Base-by-base conservation (phyloP, 192 early-diverging fungal genomes). In the Coemansia sp. region DNA sequence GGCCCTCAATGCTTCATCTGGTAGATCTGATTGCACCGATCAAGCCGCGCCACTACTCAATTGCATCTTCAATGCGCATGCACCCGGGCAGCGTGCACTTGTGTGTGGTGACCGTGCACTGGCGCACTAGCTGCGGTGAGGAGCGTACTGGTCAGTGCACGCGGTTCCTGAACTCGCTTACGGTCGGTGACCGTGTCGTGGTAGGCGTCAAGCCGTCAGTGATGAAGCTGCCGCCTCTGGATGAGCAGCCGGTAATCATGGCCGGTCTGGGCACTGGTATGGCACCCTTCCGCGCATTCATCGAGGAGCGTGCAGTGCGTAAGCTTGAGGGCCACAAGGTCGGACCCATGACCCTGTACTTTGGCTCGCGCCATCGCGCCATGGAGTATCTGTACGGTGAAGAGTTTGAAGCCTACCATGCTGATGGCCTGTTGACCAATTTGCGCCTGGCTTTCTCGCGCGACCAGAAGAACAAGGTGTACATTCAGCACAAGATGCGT, bases 41-140 rank as follows among this genome's bases (percentile, higher is more conserved):
- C 82, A 98, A 96, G 72, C 93, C 95, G 40, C 87, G 95, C 58
- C 93, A 94, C 65, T 98, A 98, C 83, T 98, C 95, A n/a, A 98
- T 98, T 61, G 89, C 95, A 9, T 96, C 94, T 10, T 88, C 90
- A 6, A 84, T 86, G 65, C 87, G 81, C 67, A 86, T 93, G 77
- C 91, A 91, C 63, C 90, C 91, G 14, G 87, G 87, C 72, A 83
- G 82, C 50, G 93, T 97, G 10, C 94, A 97, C 73, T 75, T 97
- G 40, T 78, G 95, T 15, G 86, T 97, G 40, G 94, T 97, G 15
- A 84, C 90, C 12, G 94, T 95, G 10, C 92, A 94, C 55, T 97
- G 94, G 94, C 63, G 67, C 43, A 87, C 77, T 37, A 78, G 79
- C 45, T 60, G 59, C 35, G 90, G 91, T 63, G 81, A 84, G 58